These are phyloP conservation scores for Chaetothyriales sp. DNA, from an alignment of 2,329 filamentous ascomycete genomes.

Conservation along the genomic window DNA sequence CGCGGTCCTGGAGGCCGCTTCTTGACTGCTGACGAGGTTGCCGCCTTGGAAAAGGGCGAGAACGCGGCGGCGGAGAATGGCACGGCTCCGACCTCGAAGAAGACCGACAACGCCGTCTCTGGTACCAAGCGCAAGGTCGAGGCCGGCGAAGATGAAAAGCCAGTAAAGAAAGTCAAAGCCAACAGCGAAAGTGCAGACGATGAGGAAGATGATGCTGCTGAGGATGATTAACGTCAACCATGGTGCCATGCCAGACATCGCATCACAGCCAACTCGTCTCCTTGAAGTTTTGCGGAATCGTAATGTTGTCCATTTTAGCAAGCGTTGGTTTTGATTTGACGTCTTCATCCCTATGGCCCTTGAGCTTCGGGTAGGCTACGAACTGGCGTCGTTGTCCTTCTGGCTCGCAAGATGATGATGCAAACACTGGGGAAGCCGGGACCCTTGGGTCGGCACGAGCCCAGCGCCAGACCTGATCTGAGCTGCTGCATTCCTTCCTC, in stretches of 20 bases:
- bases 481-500: not conserved
- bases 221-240: slow-evolving; percentile 27
- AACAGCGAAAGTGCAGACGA: slow-evolving; percentile 35
- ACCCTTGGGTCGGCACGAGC: not conserved
- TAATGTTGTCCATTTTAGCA: not conserved
- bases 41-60: slow-evolving; percentile 58
- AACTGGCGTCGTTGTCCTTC: not conserved
- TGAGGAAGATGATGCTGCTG: slow-evolving; percentile 40
- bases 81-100: slow-evolving; percentile 16
- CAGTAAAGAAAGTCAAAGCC: slow-evolving; percentile 37
- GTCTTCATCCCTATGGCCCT: not conserved
- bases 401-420: not conserved
- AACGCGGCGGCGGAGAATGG: slow-evolving; percentile 23
- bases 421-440: not conserved
- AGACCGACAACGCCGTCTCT: slow-evolving; percentile 20
- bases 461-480: not conserved
- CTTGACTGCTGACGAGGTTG: slow-evolving; percentile 89
- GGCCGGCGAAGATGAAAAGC: slow-evolving; percentile 30
- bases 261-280: not conserved
- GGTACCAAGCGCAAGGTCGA: slow-evolving; percentile 38
- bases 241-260: not conserved
- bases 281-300: not conserved
- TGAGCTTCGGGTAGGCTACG: not conserved
- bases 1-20: slow-evolving; percentile 89
- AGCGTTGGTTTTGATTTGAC: not conserved